Conservation (phyloP, 257 asterid genomes). For the Sherardia arvensis region DNA sequence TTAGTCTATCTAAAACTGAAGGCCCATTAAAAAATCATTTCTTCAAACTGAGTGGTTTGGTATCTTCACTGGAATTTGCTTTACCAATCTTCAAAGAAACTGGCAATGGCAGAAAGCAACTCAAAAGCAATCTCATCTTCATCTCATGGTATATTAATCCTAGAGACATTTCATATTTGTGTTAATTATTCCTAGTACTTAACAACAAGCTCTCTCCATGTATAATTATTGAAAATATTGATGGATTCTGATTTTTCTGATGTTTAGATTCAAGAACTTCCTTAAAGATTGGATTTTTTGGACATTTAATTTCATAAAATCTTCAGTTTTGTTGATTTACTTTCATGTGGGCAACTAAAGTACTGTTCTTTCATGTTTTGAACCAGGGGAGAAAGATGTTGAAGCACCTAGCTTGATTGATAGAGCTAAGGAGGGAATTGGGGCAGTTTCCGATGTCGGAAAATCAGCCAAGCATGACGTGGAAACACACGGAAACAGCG, state of each 20-base stretch:
- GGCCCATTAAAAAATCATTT: not conserved
- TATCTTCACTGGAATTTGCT: not conserved
- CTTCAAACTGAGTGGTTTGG: not conserved
- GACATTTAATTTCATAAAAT: not conserved
- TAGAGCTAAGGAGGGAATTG: constrained; percentile 30
- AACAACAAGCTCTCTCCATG: too few relatives aligned
- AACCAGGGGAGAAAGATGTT: constrained; percentile 23
- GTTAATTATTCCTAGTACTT: too few relatives aligned
- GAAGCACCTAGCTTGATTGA: constrained; percentile 25
- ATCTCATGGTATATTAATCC: not conserved
- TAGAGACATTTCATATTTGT: not conserved
- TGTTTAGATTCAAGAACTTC: not conserved
- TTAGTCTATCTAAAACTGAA: too few relatives aligned
- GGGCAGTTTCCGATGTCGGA: constrained; percentile 17
- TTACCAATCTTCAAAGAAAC: not conserved
- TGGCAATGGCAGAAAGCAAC: not conserved
- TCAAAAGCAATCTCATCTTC: not conserved
- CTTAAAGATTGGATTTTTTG: not conserved
- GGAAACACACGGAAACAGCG: constrained; percentile 83
- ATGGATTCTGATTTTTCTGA: not conserved
- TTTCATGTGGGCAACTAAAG: not conserved
- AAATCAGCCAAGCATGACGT: constrained; percentile 36
- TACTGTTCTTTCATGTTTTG: not conserved
- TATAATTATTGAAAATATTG: not conserved
- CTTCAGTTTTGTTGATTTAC: not conserved